These are phyloP conservation scores for Rhododendron ovatum DNA, from an alignment of 148 eudicot genomes.

Conservation along the genomic window DNA sequence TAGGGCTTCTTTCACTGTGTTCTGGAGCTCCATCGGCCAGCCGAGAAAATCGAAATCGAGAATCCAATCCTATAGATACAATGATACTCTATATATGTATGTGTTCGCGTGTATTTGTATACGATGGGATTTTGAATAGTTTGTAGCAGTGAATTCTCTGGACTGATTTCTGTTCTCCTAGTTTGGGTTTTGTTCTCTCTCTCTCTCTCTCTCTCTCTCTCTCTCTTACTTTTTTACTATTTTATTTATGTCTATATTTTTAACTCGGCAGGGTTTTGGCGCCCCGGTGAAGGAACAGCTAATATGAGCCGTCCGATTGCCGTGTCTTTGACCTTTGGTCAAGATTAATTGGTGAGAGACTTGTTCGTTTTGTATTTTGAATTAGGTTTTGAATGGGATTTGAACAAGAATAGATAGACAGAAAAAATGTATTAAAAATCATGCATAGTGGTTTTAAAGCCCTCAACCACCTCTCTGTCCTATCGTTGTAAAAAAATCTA, in stretches of 20 bases:
- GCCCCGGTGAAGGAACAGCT: neutral
- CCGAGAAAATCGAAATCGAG: neutral
- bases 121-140: neutral
- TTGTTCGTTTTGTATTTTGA: no score
- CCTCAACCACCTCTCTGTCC: no score
- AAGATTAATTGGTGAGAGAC: neutral
- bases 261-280: slow-evolving; percentile 9
- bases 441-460: no score
- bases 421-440: no score
- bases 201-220: neutral
- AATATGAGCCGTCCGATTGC: neutral
- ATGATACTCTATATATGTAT: neutral
- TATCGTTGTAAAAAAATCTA: no score
- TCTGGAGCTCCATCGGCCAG: slow-evolving; percentile 58
- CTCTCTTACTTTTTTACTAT: neutral
- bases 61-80: neutral
- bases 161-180: neutral
- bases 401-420: fast-evolving
- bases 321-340: neutral
- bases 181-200: no score
- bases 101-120: neutral
- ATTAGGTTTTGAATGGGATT: no score
- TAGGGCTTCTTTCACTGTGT: slow-evolving; percentile 94
- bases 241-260: neutral
- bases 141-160: neutral